Conservation (phyloP, 164 flowering plant species). For the Euptelea pleiosperma region DNA sequence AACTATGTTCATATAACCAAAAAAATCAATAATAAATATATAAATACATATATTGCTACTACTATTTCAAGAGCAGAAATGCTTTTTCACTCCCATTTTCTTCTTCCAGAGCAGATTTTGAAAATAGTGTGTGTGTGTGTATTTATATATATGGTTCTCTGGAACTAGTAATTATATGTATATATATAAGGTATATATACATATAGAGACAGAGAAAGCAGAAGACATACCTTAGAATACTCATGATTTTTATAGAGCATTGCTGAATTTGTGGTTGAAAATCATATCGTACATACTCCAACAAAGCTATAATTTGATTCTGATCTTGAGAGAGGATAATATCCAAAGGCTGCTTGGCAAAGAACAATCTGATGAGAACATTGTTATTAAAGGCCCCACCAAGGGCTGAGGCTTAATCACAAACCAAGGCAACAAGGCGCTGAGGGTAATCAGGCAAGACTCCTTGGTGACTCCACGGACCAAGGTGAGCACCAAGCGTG, state of each 20-base stretch:
- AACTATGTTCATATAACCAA: too few relatives aligned
- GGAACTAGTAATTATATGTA: too few relatives aligned
- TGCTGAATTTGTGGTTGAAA: conserved; percentile 73
- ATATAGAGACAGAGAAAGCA: neutral
- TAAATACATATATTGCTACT: too few relatives aligned
- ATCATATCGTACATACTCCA: conserved; percentile 96
- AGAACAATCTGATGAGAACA: conserved; percentile 7
- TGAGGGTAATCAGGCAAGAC: neutral
- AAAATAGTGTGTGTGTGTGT: too few relatives aligned
- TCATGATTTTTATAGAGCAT: conserved; percentile 85
- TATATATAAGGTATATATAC: too few relatives aligned
- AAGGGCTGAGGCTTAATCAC: neutral
- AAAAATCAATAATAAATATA: too few relatives aligned
- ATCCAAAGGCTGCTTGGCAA: conserved; percentile 76
- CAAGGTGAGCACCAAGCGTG: neutral
- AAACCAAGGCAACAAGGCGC: neutral
- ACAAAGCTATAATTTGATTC: conserved; percentile 66
- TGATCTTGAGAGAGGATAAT: conserved; percentile 88
- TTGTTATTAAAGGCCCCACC: neutral
- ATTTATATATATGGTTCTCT: too few relatives aligned
- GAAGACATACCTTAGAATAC: conserved; percentile 55
- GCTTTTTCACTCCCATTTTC: too few relatives aligned
- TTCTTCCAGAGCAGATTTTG: too few relatives aligned
- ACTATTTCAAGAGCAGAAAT: too few relatives aligned
- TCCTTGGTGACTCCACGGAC: neutral